Percentiles rank a stretch among this genome's conserved stretches.
These are phyloP conservation scores for Vitis amurensis DNA, from an alignment of 164 flowering plant genomes.

Conservation along the genomic window DNA sequence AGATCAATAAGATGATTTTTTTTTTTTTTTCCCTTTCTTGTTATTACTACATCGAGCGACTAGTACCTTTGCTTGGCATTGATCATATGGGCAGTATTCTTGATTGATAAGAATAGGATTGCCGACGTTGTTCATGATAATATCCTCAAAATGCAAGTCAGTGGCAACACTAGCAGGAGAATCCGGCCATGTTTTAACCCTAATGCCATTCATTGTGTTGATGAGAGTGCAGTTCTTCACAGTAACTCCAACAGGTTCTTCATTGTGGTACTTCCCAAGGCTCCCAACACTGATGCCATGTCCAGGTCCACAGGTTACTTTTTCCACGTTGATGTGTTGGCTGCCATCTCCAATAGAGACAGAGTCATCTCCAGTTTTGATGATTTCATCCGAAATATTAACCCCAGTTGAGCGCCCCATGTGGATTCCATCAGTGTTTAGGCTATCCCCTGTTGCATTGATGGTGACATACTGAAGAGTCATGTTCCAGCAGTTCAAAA, in stretches of 20 bases:
- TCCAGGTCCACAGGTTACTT: conserved; percentile 53
- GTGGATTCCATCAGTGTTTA: conserved; percentile 70
- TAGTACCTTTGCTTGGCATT: conserved; percentile 29
- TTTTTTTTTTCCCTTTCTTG: neutral
- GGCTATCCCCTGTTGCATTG: conserved; percentile 23
- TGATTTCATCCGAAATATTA: conserved; percentile 20
- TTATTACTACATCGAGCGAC: too few species aligned
- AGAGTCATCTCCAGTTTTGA: conserved; percentile 66
- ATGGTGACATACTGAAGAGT: conserved; percentile 9
- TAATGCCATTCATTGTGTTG: conserved; percentile 40
- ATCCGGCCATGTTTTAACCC: conserved; percentile 54
- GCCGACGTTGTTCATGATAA: conserved; percentile 40
- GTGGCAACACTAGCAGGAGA: conserved; percentile 25
- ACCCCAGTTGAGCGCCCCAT: conserved; percentile 37
- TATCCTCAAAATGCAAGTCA: conserved; percentile 37
- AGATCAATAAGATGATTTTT: neutral
- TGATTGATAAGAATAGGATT: conserved; percentile 60
- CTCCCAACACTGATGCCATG: conserved; percentile 69
- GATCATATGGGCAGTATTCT: conserved; percentile 45
- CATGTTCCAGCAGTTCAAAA: conserved; percentile 19
- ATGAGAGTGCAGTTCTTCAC: conserved; percentile 46
- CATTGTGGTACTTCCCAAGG: conserved; percentile 43
- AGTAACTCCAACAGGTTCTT: conserved; percentile 33
- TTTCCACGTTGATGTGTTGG: conserved; percentile 12
- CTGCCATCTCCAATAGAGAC: conserved; percentile 56